phyloP scores from a whole-genome alignment of 1,284 basidiomycete genomes.

The Trametes hirsuta region DNA sequence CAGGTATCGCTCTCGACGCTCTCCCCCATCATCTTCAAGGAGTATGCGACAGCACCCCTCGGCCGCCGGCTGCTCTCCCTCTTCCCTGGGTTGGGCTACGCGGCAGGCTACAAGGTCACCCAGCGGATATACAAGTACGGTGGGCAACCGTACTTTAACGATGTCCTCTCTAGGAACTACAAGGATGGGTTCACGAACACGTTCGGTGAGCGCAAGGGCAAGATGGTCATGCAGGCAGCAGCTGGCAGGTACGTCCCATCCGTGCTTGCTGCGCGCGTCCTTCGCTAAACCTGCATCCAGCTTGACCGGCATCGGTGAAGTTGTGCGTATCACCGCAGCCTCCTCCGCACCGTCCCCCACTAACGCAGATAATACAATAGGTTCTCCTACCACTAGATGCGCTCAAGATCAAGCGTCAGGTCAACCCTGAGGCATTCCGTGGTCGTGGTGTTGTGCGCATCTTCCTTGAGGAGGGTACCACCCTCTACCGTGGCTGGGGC shows the following conservation, averaged over 20 bases:
- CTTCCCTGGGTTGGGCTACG: constrained; percentile 98
- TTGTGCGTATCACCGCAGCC: constrained; percentile 56
- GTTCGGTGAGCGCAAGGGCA: constrained; percentile 96
- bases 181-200: constrained; percentile 77
- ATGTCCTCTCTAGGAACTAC: constrained; percentile 82
- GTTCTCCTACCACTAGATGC: constrained; percentile 94
- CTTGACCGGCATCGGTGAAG: constrained; percentile 96
- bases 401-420: constrained; percentile 98
- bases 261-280: neutral
- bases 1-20: constrained; percentile 69
- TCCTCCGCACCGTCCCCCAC: neutral
- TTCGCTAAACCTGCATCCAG: constrained; percentile 42
- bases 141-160: constrained; percentile 97
- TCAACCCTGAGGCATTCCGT: constrained; percentile 95
- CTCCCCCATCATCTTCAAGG: constrained; percentile 85
- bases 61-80: constrained; percentile 84
- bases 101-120: constrained; percentile 95
- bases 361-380: constrained; percentile 37
- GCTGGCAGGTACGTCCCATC: constrained; percentile 77
- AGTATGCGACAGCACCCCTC: constrained; percentile 75
- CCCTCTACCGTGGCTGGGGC: constrained; percentile 96
- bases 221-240: constrained; percentile 93
- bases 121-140: constrained; percentile 98
- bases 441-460: constrained; percentile 91
- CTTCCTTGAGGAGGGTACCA: constrained; percentile 89